Evolutionary conservation across 1,284 basidiomycete genomes (phyloP), one percentile per base, ranked within the genome.

Genomic region (Pyrrhoderma lamaoense): DNA sequence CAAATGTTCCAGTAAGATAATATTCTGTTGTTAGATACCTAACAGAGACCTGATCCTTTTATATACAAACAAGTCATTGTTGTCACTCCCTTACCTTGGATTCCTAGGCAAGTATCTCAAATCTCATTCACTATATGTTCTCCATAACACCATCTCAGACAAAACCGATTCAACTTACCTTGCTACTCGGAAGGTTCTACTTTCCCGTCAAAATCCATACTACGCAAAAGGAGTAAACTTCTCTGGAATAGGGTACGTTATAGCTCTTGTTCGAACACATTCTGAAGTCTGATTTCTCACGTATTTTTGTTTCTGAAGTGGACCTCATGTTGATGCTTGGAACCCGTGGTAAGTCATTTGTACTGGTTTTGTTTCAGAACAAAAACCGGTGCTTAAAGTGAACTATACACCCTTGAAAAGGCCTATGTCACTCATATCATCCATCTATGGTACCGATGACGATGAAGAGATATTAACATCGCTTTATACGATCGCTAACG

Each of bases 371-470:
- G n/a, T n/a, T n/a, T n/a, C n/a, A n/a, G n/a, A n/a, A 11, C 27
- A 31, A 31, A 31, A 40, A 18, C 23, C 13, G 19, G 18, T 43
- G 38, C 42, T 40, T 25, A 18, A 13, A 49, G 39, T 19, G n/a
- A 11, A 31, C 27, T 31, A 31, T 31, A 35, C 8, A 42, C 49
- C 37, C 31, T 49, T 42, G 51, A 34, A 8, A 49, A 80, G 79
- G 86, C 86, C 85, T 0, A 89, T 89, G 86, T 84, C 84, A 11
- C 80, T 80, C 44, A 77, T 89, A 35, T 81, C 80, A 18, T 76
- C 79, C 14, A 83, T 88, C 45, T 88, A 80, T 60, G 81, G 85
- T 2, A 82, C 81, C 1, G 77, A 87, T 58, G 70, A 85, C 57
- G 83, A 88, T 59, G 62, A 70, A 13, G 85, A 87, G 57, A 89